Percentiles rank a stretch among this genome's conserved stretches.
phyloP scores from a whole-genome alignment of 306 rosid species.

The Vigna hirtella region DNA sequence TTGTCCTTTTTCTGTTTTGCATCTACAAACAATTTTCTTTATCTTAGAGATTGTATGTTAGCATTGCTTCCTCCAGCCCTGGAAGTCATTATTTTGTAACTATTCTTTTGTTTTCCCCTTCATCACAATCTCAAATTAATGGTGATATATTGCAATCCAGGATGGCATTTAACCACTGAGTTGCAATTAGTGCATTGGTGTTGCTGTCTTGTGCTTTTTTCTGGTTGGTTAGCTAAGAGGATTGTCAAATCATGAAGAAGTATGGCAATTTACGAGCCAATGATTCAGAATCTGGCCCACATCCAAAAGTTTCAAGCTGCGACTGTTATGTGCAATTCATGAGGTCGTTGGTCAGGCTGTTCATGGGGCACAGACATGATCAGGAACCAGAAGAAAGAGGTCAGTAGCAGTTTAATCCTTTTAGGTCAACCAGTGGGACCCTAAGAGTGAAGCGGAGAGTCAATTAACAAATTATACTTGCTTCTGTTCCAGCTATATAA shows the following conservation, averaged over 20 bases:
- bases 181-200: conserved; percentile 12
- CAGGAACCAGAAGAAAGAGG: not conserved
- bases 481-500: not conserved
- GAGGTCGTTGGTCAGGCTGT: no score
- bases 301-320: conserved; percentile 26
- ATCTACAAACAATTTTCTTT: conserved; percentile 1
- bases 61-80: conserved; percentile 22
- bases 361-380: conserved; percentile 12
- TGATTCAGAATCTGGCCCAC: conserved; percentile 1
- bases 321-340: not conserved
- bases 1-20: not conserved
- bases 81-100: not conserved
- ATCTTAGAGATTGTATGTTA: conserved; percentile 7
- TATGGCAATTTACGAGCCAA: not conserved
- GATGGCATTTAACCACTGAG: conserved; percentile 25
- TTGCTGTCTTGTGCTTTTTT: not conserved
- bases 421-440: not conserved
- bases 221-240: conserved; percentile 18
- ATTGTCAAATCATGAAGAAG: conserved; percentile 5
- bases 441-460: conserved; percentile 9
- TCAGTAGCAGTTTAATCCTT: not conserved
- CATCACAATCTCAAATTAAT: not conserved
- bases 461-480: not conserved
- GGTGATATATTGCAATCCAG: conserved; percentile 10
- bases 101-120: not conserved